A percentile compares a stretch with the other conserved stretches of the same genome.
phyloP scores from a whole-genome alignment of 495 filamentous ascomycete genomes.

The Penicillium robsamsonii region DNA sequence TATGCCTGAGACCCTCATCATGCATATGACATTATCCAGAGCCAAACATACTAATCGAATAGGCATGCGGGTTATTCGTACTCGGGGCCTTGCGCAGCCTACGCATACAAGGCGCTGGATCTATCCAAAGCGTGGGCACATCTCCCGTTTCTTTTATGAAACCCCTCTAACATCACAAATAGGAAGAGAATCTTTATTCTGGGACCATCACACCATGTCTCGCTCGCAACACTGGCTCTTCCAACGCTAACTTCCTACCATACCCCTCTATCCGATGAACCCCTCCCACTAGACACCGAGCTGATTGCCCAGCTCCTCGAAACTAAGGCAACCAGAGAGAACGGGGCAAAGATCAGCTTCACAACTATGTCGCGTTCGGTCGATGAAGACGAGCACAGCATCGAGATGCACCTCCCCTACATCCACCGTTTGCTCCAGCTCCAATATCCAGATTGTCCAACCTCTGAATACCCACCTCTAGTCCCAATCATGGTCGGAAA shows the following conservation, averaged over 20 bases:
- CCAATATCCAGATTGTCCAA: conserved; percentile 36
- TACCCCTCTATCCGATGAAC: conserved; percentile 81
- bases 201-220: conserved; percentile 88
- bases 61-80: conserved; percentile 97
- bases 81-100: conserved; percentile 89
- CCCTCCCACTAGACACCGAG: conserved; percentile 65
- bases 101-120: conserved; percentile 91
- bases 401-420: conserved; percentile 96
- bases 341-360: conserved; percentile 52
- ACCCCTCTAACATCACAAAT: conserved; percentile 10
- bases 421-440: conserved; percentile 73
- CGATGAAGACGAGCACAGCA: conserved; percentile 89
- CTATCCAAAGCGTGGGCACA: conserved; percentile 66
- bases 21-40: neutral
- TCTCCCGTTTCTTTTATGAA: neutral
- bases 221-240: conserved; percentile 73
- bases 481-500: conserved; percentile 89
- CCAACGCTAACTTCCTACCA: conserved; percentile 72
- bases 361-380: conserved; percentile 65
- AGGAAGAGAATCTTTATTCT: conserved; percentile 92
- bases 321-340: conserved; percentile 38
- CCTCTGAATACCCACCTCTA: conserved; percentile 63
- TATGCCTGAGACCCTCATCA: conserved; percentile 49
- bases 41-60: conserved; percentile 17
- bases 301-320: conserved; percentile 61